A percentile compares a stretch with the other conserved stretches of the same genome.
phyloP scores from a whole-genome alignment of 208 protist species.

The Acanthamoeba royreba region DNA sequence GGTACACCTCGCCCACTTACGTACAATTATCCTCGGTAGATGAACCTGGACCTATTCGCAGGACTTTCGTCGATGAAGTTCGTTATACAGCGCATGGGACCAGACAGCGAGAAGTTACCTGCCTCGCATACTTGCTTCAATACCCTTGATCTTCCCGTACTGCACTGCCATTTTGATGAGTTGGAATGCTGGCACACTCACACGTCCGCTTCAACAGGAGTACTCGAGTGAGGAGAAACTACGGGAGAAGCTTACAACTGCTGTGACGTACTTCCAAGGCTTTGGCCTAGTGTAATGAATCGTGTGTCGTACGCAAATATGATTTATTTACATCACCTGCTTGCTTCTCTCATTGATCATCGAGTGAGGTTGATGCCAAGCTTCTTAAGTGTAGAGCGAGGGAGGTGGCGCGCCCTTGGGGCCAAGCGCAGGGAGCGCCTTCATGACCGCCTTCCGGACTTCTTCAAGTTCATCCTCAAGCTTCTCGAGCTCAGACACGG shows the following conservation, averaged over 20 bases:
- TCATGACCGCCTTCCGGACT: neutral
- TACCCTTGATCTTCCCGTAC: slow-evolving; percentile 79
- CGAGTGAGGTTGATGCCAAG: too few relatives aligned
- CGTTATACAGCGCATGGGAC: neutral
- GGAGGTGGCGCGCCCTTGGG: neutral
- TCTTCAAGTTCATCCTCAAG: neutral
- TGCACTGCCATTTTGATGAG: neutral
- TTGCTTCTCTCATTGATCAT: too few relatives aligned
- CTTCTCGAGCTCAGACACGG: neutral
- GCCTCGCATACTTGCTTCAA: slow-evolving; percentile 90
- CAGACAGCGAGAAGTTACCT: slow-evolving; percentile 69
- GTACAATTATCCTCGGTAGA: too few relatives aligned
- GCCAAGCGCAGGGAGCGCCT: neutral
- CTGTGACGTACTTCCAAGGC: slow-evolving; percentile 74
- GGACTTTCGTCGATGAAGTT: neutral
- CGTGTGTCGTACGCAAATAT: too few relatives aligned
- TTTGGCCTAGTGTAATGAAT: slow-evolving; percentile 68
- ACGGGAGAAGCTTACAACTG: slow-evolving; percentile 64
- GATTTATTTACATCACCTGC: too few relatives aligned
- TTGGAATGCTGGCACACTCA: too few relatives aligned
- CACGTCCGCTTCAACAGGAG: slow-evolving; percentile 58
- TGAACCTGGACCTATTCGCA: too few relatives aligned
- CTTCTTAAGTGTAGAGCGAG: neutral
- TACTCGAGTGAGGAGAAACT: slow-evolving; percentile 80
- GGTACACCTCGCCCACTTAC: too few relatives aligned